Evolutionary conservation across 371 early-diverging fungal genomes (phyloP), one percentile per base, ranked within the genome.

Genomic region (Mortierella sp.): DNA sequence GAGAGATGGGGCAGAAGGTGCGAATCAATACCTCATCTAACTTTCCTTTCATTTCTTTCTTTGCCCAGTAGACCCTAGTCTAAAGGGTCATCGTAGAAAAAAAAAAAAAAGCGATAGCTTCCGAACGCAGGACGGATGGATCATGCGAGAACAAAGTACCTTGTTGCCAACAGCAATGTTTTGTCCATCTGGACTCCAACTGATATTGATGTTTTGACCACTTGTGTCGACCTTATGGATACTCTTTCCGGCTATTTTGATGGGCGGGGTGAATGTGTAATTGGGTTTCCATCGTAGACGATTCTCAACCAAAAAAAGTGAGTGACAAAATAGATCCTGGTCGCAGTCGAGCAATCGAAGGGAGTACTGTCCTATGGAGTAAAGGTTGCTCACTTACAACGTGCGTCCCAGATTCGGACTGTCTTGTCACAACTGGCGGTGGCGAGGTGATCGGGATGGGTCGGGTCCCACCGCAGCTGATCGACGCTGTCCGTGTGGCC

Each of bases 401-500:
- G 83, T 52, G 92, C 86, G 82, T 95, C 95, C 97, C 97, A 97
- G 63, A 97, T 82, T 21, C 95, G 83, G 1, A 95, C 92, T 0
- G 93, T 93, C 71, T 89, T 91, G 82, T 97, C 97, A 60, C 91
- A 87, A 16, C 94, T 93, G 6, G 94, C 94, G 6, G 97, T 93
- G 0, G 94, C 96, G 57, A 97, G 83, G 48, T 85, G 75, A 69
- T 93, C 90, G 6, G 90, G 87, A 64, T 92, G 88, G 15, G 89
- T 88, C 7, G 95, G 95, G 81, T 93, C 91, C 94, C 94, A 95
- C 37, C 86, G 87, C 28, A 96, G 81, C 68, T 94, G 91, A 82
- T 95, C 93, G 12, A 97, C 93, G 70, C 92, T 94, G 53, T 92
- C 94, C 4, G 90, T 86, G 80, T 97, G 97, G 2, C 95, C 96